Base-by-base conservation (phyloP, 2,329 filamentous ascomycete genomes). In the Ascochyta koolunga region DNA sequence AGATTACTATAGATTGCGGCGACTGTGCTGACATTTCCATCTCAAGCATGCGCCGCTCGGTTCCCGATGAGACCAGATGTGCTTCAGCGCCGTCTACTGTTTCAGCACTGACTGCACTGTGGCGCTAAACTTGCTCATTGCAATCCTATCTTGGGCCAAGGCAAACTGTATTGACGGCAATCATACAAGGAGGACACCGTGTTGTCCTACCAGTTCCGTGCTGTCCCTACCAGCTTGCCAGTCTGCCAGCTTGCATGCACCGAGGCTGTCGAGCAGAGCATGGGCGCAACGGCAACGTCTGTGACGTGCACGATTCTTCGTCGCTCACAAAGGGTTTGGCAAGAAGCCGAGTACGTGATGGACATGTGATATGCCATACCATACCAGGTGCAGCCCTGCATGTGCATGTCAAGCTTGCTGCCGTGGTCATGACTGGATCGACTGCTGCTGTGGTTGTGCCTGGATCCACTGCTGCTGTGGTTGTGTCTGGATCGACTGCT, bases 91-190 rank as follows among this genome's bases (percentile, higher is more conserved):
- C 40, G 55, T 58, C 25, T 43, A 31, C 45, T 48, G 56, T 54
- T 59, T 59, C 49, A 60, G 59, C 51, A 53, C 65, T 56, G 60
- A 62, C 50, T 58, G 46, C 54, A 51, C 36, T 61, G 57, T 62
- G 67, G 67, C 67, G 63, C 63, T 58, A 70, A 73, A 72, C 68
- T 63, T 72, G 71, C 71, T 72, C 71, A 71, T 58, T 58, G 52
- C 32, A 44, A 50, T 50, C 21, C 8, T 27, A 29, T 48, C 42
- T 43, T 39, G 42, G 42, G 27, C 19, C 37, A 42, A 18, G 32
- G 19, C 47, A 31, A 37, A 25, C 33, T 22, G 11, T n/a, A n/a
- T 54, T 35, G 35, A 49, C 18, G 40, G 31, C 36, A 29, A 54
- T 41, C 45, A 37, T 36, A 24, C 35, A n/a, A 33, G 31, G 44